These are phyloP conservation scores for Labyrinthula sp. DNA, from an alignment of 352 stramenopile species.

Conservation along the genomic window DNA sequence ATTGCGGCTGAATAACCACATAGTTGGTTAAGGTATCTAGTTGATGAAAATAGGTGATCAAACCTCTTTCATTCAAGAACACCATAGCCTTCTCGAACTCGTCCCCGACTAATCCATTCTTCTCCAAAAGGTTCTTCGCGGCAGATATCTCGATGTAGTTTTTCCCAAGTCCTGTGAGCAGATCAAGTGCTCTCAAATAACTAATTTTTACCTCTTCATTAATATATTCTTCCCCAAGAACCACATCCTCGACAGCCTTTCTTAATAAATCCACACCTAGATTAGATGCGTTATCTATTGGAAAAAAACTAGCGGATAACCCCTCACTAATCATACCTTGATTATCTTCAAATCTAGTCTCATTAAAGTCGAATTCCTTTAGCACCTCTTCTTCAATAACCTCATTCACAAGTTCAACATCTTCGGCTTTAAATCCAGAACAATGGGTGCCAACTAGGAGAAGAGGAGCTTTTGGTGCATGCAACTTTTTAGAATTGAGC, in stretches of 20 bases:
- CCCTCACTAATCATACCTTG: too few relatives aligned
- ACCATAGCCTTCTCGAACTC: constrained; percentile 9
- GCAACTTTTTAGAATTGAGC: constrained; percentile 19
- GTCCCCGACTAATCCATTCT: constrained; percentile 1
- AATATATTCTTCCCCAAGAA: constrained; percentile 3
- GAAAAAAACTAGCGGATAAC: too few relatives aligned
- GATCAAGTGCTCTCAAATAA: constrained; percentile 13
- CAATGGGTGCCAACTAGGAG: constrained; percentile 10
- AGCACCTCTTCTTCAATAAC: too few relatives aligned
- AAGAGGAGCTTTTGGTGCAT: constrained; percentile 3
- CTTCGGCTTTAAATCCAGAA: too few relatives aligned
- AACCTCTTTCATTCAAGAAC: constrained; percentile 22
- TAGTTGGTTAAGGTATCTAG: constrained; percentile 5
- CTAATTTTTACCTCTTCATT: constrained; percentile 21
- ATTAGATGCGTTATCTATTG: too few relatives aligned
- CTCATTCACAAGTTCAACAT: too few relatives aligned
- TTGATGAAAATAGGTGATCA: constrained; percentile 8
- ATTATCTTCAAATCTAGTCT: too few relatives aligned
- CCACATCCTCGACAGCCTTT: background rate
- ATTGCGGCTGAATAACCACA: constrained; percentile 16
- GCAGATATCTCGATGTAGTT: constrained; percentile 3
- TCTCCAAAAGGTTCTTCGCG: constrained; percentile 1
- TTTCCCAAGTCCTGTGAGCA: constrained; percentile 3
- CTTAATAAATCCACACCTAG: constrained; percentile 3
- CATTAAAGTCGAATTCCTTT: too few relatives aligned